These are phyloP conservation scores for Pythium myriotylum DNA, from an alignment of 352 stramenopile species.

Conservation along the genomic window DNA sequence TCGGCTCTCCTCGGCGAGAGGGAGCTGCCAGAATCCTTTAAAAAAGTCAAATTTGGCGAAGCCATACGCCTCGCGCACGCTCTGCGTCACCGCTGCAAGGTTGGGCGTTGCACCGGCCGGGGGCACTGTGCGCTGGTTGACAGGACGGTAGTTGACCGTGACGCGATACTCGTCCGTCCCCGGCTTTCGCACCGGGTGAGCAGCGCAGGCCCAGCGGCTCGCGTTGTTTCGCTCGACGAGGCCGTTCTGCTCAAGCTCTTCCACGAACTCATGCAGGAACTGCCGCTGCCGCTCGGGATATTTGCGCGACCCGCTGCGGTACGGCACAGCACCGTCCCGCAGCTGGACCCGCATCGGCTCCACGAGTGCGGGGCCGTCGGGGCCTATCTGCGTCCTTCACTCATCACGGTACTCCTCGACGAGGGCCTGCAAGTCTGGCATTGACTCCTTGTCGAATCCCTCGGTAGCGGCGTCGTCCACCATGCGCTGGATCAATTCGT, in stretches of 20 bases:
- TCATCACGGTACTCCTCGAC: background rate
- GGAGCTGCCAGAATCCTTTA: slow-evolving; percentile 29
- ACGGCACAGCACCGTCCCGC: background rate
- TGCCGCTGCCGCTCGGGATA: slow-evolving; percentile 16
- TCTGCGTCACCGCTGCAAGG: slow-evolving; percentile 12
- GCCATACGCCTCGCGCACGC: slow-evolving; percentile 10
- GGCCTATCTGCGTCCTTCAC: background rate
- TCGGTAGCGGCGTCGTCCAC: too few species aligned
- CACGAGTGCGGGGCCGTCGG: background rate
- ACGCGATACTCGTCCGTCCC: slow-evolving; percentile 16
- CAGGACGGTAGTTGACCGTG: slow-evolving; percentile 24
- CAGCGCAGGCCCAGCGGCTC: slow-evolving; percentile 17
- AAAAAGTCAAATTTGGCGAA: slow-evolving; percentile 28
- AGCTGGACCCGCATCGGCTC: slow-evolving; percentile 4
- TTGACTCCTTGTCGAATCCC: too few species aligned
- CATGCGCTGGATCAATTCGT: too few species aligned
- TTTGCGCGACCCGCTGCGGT: too few species aligned
- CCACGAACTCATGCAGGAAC: slow-evolving; percentile 21
- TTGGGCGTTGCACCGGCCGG: slow-evolving; percentile 22
- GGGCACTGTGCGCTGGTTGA: slow-evolving; percentile 20
- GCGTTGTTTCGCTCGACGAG: slow-evolving; percentile 17
- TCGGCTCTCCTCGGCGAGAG: slow-evolving; percentile 3
- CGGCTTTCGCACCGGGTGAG: slow-evolving; percentile 20
- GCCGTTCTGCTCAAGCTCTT: slow-evolving; percentile 20
- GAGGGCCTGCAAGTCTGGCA: too few species aligned